Evolutionary conservation across 2,329 filamentous ascomycete genomes (phyloP).

Genomic region (Pestalotiopsis fici): DNA sequence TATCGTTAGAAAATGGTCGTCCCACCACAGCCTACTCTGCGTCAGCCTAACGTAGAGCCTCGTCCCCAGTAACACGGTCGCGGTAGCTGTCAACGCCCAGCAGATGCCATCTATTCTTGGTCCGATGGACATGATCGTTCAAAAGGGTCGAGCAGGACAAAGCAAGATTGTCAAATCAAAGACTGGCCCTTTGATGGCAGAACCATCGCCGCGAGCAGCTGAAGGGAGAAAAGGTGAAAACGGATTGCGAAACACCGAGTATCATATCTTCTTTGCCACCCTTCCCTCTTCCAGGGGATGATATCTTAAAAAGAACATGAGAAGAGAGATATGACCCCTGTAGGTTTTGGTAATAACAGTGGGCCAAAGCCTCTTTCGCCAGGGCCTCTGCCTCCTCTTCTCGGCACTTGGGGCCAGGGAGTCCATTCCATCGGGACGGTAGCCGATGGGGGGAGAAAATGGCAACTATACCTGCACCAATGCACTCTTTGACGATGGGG

Average conservation of each 20-base stretch:
- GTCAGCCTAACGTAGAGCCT: slow-evolving; percentile 8
- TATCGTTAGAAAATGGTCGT: slow-evolving; percentile 8
- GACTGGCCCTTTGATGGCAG: neutral
- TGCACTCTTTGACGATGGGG: too few species aligned
- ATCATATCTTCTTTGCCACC: neutral
- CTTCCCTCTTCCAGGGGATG: neutral
- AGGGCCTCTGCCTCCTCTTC: neutral
- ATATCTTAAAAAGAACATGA: neutral
- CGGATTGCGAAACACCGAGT: neutral
- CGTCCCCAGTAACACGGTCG: slow-evolving; percentile 5
- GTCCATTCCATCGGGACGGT: neutral
- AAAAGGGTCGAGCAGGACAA: neutral
- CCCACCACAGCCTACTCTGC: slow-evolving; percentile 9
- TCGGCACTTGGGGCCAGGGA: neutral
- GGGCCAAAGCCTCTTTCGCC: neutral
- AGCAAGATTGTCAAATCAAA: neutral
- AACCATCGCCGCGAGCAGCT: neutral
- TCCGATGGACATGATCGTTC: slow-evolving; percentile 1
- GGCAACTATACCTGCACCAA: neutral
- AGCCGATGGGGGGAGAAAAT: neutral
- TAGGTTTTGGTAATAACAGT: neutral
- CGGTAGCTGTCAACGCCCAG: slow-evolving; percentile 10
- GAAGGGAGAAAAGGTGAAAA: neutral
- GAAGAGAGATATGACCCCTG: neutral
- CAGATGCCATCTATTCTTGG: slow-evolving; percentile 6